Base-by-base conservation (phyloP, 1,139 yeast species). In the Geotrichum candidum region DNA sequence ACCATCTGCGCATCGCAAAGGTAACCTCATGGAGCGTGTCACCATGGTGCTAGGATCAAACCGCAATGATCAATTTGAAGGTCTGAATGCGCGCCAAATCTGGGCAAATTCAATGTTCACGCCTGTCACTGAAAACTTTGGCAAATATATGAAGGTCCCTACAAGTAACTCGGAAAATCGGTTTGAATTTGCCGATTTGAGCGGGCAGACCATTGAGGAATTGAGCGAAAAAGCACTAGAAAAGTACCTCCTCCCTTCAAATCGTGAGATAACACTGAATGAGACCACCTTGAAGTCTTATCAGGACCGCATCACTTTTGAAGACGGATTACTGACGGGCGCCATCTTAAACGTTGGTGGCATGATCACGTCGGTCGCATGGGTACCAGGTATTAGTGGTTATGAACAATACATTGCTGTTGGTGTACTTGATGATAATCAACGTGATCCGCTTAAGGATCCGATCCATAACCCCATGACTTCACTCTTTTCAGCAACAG, bases 391-490 rank as follows among this genome's bases (percentile, higher is more conserved):
- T 10, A 61, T 64, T 5, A 68, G 68, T 1, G 63, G 72, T 2
- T 66, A 67, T 2, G 56, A 60, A 4, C 82, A 82, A 61, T 80
- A 78, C 65, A 70, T 87, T 60, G 90, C 88, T 0, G 81, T 85
- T 0, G 76, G 86, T 0, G 72, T 84, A 71, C 84, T 27, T 76
- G 79, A 23, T 73, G 87, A 57, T 82, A 81, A 62, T 70, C 85
- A 4, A 84, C 83, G 79, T 71, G 77, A 66, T 73, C 66, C 69
- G 45, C 48, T 59, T 56, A 9, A 50, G 54, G 23, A 64, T 5
- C 33, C 64, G 2, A 63, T 68, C 9, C 60, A 63, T 18, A 48
- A 58, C 10, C 57, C 62, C 5, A 65, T 66, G n/a, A 66, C 66
- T 13, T 65, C 71, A 2, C 65, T 64, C 2, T 66, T 67, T 54